Base-by-base conservation (phyloP, 768 basidiomycete genomes). In the Leccinum boreale region DNA sequence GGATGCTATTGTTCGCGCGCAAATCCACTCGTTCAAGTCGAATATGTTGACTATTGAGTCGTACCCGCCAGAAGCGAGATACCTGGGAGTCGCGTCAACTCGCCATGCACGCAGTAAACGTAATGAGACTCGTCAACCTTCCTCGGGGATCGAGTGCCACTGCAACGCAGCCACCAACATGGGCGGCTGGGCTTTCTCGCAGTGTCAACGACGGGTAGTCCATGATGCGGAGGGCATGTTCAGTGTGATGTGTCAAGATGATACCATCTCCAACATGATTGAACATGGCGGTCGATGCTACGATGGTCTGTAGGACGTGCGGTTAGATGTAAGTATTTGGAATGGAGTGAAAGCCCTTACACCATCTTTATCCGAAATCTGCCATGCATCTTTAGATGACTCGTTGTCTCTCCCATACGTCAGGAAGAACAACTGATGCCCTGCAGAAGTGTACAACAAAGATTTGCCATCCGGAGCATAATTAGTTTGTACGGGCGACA, bases 31-130 rank as follows among this genome's bases (percentile, higher is more conserved):
- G n/a, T 78, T 77, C 57, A 86, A 64, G 68, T 92, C 90, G 65
- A 90, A 92, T 67, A 92, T 75, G 65, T 91, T 89, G 50, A 93
- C 85, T 55, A 93, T 92, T 7, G 89, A 89, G 67, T 93, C 90
- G 55, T 82, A 79, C 12, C 90, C 90, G 31, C 90, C 90, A 1
- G 89, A 87, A 2, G 89, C 89, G 39, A 92, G 79, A 62, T 91
- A 92, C 53, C 86, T 87, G 61, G 21, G 24, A 28, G 48, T 60
- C 24, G 58, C 57, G 59, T 23, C 51, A 59, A 4, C 23, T 21
- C 21, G 5, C 21, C 31, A 4, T 3, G 5, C 44, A 26, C 21
- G n/a, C 51, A 17, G 35, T 36, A 46, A 51, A 29, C 12, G 7
- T 11, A 19, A 58, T 3, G 46, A 15, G 17, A 58, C 73, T n/a